Conservation (phyloP, 345 rosid species). For the Isatis tinctoria region DNA sequence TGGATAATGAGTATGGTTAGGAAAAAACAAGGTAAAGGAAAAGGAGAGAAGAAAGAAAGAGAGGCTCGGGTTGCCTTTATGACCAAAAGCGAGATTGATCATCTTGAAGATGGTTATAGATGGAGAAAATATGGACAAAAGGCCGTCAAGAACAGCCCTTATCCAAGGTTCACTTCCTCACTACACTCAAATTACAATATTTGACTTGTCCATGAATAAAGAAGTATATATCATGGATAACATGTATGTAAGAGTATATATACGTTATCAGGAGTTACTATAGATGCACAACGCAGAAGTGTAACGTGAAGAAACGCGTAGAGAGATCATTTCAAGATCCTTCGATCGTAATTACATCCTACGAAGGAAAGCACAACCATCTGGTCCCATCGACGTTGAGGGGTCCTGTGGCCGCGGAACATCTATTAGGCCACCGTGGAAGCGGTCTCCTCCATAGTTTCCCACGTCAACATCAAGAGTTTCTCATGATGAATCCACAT, state of each 20-base stretch:
- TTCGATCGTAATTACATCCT: constrained; percentile 67
- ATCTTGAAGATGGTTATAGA: constrained; percentile 80
- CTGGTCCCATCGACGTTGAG: constrained; percentile 58
- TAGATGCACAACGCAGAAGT: constrained; percentile 83
- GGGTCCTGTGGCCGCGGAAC: constrained; percentile 33
- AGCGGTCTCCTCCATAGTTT: constrained; percentile 1
- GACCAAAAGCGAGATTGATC: constrained; percentile 78
- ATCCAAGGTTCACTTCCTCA: constrained; percentile 51
- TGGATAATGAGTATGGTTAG: constrained; percentile 28
- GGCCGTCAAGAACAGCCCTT: constrained; percentile 73
- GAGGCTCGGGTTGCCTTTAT: constrained; percentile 67
- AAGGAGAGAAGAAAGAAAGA: constrained; percentile 50
- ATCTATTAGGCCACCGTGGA: constrained; percentile 12
- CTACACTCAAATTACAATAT: neutral
- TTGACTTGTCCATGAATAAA: neutral
- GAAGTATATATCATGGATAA: neutral
- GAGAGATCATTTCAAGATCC: constrained; percentile 86
- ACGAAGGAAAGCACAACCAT: constrained; percentile 86
- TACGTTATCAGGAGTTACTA: constrained; percentile 63
- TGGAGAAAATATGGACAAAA: constrained; percentile 92
- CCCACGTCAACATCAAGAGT: constrained; percentile 19
- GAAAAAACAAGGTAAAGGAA: constrained; percentile 41
- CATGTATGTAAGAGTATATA: neutral
- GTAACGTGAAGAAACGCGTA: constrained; percentile 77
- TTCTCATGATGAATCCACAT: constrained; percentile 14